Conservation (phyloP, 2,329 filamentous ascomycete genomes). For the Sclerotinia spermophila region DNA sequence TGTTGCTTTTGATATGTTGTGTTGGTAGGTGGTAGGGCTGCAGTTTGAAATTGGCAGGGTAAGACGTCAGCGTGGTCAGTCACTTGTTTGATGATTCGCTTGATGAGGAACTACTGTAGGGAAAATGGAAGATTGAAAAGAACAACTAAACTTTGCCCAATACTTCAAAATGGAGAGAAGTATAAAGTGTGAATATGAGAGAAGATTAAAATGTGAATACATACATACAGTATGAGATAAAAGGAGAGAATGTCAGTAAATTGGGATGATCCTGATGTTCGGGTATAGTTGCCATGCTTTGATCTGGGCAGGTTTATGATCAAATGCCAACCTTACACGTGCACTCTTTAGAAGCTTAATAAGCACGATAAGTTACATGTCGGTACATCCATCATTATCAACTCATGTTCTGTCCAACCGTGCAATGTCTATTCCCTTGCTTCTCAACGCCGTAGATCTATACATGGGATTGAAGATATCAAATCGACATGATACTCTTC, state of each 20-base stretch:
- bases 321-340: too few relatives aligned
- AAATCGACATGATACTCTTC: too few relatives aligned
- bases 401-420: too few relatives aligned
- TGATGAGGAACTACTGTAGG: constrained; percentile 10
- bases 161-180: neutral
- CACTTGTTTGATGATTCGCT: constrained; percentile 6
- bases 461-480: too few relatives aligned
- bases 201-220: neutral
- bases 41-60: neutral
- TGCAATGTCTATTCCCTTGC: too few relatives aligned
- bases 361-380: too few relatives aligned
- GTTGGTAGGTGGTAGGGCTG: constrained; percentile 16
- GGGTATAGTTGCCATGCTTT: neutral
- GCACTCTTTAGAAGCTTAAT: too few relatives aligned
- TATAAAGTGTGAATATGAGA: neutral
- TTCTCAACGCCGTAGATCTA: too few relatives aligned
- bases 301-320: too few relatives aligned
- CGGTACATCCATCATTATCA: too few relatives aligned
- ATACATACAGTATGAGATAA: neutral
- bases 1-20: constrained; percentile 5
- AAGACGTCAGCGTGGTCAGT: too few relatives aligned
- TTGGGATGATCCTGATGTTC: neutral
- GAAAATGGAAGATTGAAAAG: neutral
- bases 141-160: neutral
- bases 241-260: neutral